These are phyloP conservation scores for Macrophomina phaseolina DNA, from an alignment of 2,329 filamentous ascomycete genomes.

Conservation along the genomic window DNA sequence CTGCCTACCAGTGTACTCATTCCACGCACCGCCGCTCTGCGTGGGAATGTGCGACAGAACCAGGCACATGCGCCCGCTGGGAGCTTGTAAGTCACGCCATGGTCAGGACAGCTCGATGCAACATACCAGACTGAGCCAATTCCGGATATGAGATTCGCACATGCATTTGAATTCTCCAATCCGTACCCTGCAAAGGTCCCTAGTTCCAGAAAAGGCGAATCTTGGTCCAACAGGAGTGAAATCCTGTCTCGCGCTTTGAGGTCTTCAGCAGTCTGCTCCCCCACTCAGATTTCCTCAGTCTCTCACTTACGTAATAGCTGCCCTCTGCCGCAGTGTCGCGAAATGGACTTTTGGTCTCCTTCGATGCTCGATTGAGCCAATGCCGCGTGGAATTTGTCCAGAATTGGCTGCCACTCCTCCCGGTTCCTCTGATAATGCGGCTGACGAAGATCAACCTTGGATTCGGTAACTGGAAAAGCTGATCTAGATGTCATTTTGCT, in stretches of 20 bases:
- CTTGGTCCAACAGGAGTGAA: slow-evolving; percentile 45
- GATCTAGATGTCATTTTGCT: not conserved
- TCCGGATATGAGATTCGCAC: slow-evolving; percentile 46
- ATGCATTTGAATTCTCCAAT: slow-evolving; percentile 38
- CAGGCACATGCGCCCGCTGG: slow-evolving; percentile 44
- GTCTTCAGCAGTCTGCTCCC: not conserved
- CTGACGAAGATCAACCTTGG: not conserved
- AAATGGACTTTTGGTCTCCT: slow-evolving; percentile 38
- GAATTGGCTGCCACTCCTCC: slow-evolving; percentile 39
- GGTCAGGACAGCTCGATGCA: not conserved
- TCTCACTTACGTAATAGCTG: slow-evolving; percentile 37
- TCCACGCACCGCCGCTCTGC: slow-evolving; percentile 52
- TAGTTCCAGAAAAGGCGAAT: slow-evolving; percentile 50
- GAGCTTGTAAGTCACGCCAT: not conserved
- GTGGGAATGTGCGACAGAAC: slow-evolving; percentile 52
- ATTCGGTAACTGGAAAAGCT: not conserved
- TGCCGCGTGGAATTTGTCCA: slow-evolving; percentile 38
- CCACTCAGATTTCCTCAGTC: too few relatives aligned
- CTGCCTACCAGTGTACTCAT: slow-evolving; percentile 38
- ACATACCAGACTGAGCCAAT: slow-evolving; percentile 44
- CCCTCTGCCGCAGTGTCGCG: slow-evolving; percentile 38
- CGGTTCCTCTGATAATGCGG: not conserved
- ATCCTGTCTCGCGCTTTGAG: slow-evolving; percentile 47
- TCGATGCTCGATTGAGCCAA: slow-evolving; percentile 39
- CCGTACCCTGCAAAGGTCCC: slow-evolving; percentile 45